Conservation (phyloP, 78 protist species). For the Goniomonas avonlea region DNA sequence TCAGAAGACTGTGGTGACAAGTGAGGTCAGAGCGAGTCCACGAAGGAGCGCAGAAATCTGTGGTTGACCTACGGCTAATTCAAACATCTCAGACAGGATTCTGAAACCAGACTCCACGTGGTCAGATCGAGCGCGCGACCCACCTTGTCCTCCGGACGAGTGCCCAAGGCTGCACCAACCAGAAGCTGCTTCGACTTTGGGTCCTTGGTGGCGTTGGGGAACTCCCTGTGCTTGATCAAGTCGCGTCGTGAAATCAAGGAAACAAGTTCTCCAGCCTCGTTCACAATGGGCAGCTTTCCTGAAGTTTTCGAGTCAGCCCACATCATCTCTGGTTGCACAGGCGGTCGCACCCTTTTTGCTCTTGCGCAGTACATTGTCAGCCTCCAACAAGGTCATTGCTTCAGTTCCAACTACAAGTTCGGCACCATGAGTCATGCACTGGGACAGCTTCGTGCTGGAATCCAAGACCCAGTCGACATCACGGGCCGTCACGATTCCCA, state of each 20-base stretch:
- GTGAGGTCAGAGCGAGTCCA: no score
- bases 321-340: no score
- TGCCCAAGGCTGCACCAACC: slow-evolving; percentile 3
- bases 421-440: not conserved
- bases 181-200: slow-evolving; percentile 21
- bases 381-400: slow-evolving; percentile 54
- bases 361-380: slow-evolving; percentile 50
- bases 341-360: no score
- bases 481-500: slow-evolving; percentile 75
- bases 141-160: not conserved
- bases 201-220: slow-evolving; percentile 11
- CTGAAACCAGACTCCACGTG: no score
- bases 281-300: slow-evolving; percentile 77
- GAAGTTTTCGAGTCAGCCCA: no score
- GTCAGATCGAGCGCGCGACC: no score
- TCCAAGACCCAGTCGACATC: slow-evolving; percentile 73
- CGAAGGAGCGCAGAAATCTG: no score
- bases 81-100: no score
- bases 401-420: slow-evolving; percentile 33
- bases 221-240: slow-evolving; percentile 51
- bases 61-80: no score
- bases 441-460: slow-evolving; percentile 26
- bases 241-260: slow-evolving; percentile 62
- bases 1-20: no score
- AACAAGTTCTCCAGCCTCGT: slow-evolving; percentile 27